Percentiles rank a stretch among this genome's conserved stretches.
Conservation (phyloP, 2,329 filamentous ascomycete genomes). For the Aphanoascus verrucosus region DNA sequence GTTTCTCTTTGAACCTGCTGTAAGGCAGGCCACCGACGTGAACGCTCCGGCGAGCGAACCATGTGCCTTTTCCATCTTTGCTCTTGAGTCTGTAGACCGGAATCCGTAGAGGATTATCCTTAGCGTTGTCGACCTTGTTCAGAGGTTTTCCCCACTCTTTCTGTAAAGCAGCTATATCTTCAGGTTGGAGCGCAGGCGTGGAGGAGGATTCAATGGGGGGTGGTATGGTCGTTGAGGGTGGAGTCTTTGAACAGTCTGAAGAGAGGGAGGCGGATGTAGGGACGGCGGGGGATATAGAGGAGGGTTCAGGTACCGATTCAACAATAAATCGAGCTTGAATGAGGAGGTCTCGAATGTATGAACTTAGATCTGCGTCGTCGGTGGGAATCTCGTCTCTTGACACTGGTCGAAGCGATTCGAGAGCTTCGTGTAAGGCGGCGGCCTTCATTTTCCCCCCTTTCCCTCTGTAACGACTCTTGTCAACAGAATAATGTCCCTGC, state of each 20-base stretch:
- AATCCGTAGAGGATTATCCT: constrained; percentile 66
- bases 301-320: constrained; percentile 59
- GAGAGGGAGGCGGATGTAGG: constrained; percentile 44
- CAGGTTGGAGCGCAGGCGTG: constrained; percentile 40
- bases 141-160: constrained; percentile 78
- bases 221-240: background rate
- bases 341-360: constrained; percentile 52
- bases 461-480: background rate
- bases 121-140: constrained; percentile 51
- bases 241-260: background rate
- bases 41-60: constrained; percentile 79
- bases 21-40: constrained; percentile 64
- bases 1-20: constrained; percentile 62
- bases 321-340: constrained; percentile 57
- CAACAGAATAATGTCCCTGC: background rate
- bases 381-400: constrained; percentile 43
- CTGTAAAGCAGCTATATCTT: constrained; percentile 51
- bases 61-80: constrained; percentile 72
- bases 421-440: constrained; percentile 49
- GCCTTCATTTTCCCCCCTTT: constrained; percentile 31
- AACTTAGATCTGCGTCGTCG: constrained; percentile 39
- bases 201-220: constrained; percentile 28
- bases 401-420: constrained; percentile 47
- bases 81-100: constrained; percentile 67
- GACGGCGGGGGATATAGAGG: constrained; percentile 29